Percentiles rank a stretch among this genome's conserved stretches.
Conservation (phyloP, 805 yeast species). For the Scheffersomyces amazonensis region DNA sequence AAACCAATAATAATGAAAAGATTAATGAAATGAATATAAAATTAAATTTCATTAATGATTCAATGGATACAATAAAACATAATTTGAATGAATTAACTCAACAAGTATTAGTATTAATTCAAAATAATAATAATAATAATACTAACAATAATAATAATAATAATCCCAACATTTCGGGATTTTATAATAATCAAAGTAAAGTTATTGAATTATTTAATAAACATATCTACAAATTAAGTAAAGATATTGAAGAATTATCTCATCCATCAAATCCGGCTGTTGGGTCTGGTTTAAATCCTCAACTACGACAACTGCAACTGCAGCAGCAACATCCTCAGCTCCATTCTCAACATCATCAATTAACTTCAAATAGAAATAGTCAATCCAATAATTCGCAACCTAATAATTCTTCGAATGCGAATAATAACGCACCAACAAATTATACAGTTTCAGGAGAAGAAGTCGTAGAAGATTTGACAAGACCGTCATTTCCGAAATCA, state of each 20-base stretch:
- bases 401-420: neutral
- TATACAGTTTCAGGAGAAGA: conserved; percentile 3
- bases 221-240: conserved; percentile 15
- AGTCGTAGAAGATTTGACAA: conserved; percentile 1
- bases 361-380: conserved; percentile 1
- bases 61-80: conserved; percentile 8
- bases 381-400: neutral
- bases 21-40: conserved; percentile 17
- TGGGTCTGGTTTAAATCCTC: neutral
- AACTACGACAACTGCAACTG: neutral
- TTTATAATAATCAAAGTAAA: conserved; percentile 7
- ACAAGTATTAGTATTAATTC: conserved; percentile 7
- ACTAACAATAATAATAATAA: conserved; percentile 2
- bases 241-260: conserved; percentile 18
- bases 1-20: conserved; percentile 15
- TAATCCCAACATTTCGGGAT: neutral
- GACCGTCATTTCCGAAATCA: conserved; percentile 6
- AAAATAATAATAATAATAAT: conserved; percentile 1
- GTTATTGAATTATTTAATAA: conserved; percentile 17
- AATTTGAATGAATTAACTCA: conserved; percentile 9
- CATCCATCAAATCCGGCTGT: neutral
- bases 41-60: conserved; percentile 11
- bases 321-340: conserved; percentile 1
- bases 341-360: conserved; percentile 4
- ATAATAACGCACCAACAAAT: neutral